Conservation (phyloP, 2,329 filamentous ascomycete genomes). For the Pseudogymnoascus sp. region DNA sequence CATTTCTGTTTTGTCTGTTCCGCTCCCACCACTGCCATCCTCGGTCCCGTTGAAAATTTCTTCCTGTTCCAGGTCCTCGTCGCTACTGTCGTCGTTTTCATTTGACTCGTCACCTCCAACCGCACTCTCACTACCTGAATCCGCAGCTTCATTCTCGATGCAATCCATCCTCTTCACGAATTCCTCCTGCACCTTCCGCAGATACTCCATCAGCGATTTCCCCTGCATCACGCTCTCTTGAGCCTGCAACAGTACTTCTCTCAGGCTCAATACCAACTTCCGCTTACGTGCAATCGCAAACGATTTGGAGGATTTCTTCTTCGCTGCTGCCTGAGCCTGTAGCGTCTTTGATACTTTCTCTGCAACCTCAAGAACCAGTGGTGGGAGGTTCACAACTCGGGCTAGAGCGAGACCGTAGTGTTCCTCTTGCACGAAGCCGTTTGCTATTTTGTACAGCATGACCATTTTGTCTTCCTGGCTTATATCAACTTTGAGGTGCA, state of each 20-base stretch:
- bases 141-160: conserved; percentile 39
- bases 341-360: conserved; percentile 56
- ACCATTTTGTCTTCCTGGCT: conserved; percentile 52
- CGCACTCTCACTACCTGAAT: not conserved
- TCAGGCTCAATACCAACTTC: conserved; percentile 63
- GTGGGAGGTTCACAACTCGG: conserved; percentile 62
- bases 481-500: conserved; percentile 69
- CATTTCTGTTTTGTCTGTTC: not conserved
- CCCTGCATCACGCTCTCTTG: conserved; percentile 56
- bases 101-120: not conserved
- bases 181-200: conserved; percentile 61
- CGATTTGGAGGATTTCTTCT: conserved; percentile 49
- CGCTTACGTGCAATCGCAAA: conserved; percentile 54
- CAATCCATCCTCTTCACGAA: conserved; percentile 62
- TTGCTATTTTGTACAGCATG: conserved; percentile 78
- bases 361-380: conserved; percentile 57
- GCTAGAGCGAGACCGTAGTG: conserved; percentile 84
- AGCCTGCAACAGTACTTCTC: conserved; percentile 64
- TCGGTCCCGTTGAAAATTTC: not conserved
- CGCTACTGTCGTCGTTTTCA: not conserved
- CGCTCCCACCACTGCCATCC: not conserved
- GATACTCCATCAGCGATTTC: conserved; percentile 51
- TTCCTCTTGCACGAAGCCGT: conserved; percentile 59
- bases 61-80: not conserved
- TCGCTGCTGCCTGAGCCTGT: conserved; percentile 46